Evolutionary conservation across 208 protist species (phyloP), one percentile per base, ranked within the genome.

Genomic region (Strigomonas galati): DNA sequence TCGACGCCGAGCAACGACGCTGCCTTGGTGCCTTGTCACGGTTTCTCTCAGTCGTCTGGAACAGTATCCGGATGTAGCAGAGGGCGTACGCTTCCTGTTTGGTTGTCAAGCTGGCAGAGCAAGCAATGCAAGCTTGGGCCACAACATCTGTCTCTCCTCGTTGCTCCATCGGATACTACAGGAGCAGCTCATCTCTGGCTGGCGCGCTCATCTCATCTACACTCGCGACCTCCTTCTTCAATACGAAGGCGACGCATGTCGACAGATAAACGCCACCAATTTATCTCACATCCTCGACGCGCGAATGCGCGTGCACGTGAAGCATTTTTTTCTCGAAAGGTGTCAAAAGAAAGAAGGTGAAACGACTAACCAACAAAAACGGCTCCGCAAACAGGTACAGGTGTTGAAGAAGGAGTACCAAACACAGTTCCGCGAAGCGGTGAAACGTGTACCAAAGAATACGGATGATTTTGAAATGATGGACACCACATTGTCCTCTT

Each of bases 21-120:
- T 68, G 19, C 60, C 55, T 14, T 89, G 52, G 62, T 64, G 51
- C 1, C 67, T 75, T 21, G 0, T 80, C 12, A 46, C 40, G 10
- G 40, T 46, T 19, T 46, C 40, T 5, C 40, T 46, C 19, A 1
- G 15, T 2, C 12, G 19, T 17, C 1, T 19, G 1, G 10, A 46
- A 1, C 40, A 46, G 19, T 46, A n/a, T 17, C 40, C 40, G 2
- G 40, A 46, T 17, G 12, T 15, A 15, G 15, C 40, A 17, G 9
- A 46, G 3, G 40, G 9, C 19, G 40, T 15, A 17, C 1, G 3
- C 19, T 46, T 46, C 19, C 14, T 46, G 15, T 46, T 46, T 46
- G 40, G 40, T n/a, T n/a, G n/a, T n/a, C n/a, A n/a, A n/a, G n/a
- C n/a, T n/a, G n/a, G n/a, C n/a, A n/a, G n/a, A n/a, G n/a, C n/a